These are phyloP conservation scores for Lasiodiplodia theobromae DNA, from an alignment of 2,329 filamentous ascomycete genomes.

Conservation along the genomic window DNA sequence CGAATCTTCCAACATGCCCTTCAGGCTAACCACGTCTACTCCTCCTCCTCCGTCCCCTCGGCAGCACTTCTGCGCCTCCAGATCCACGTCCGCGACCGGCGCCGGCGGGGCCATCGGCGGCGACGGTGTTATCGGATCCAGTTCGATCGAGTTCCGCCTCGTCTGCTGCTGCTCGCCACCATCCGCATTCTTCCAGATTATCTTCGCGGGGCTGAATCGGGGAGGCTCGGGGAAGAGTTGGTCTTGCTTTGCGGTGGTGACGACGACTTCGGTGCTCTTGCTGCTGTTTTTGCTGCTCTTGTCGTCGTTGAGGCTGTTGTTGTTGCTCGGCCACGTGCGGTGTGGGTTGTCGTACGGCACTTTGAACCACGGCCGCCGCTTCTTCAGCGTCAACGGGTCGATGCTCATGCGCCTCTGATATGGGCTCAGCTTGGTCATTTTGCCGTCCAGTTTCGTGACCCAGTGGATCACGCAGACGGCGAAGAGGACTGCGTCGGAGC, in stretches of 20 bases:
- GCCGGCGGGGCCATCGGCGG: neutral
- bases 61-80: neutral
- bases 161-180: neutral
- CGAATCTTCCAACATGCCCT: neutral
- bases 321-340: neutral
- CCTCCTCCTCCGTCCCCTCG: neutral
- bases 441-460: slow-evolving; percentile 6
- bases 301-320: neutral
- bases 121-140: neutral
- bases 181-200: too few species aligned
- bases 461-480: slow-evolving; percentile 4
- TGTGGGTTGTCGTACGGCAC: neutral
- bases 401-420: neutral
- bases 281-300: neutral
- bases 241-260: neutral
- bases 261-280: neutral
- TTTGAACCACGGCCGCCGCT: slow-evolving; percentile 1
- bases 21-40: neutral
- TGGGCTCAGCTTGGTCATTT: neutral
- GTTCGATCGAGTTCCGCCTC: neutral
- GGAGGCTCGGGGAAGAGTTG: neutral
- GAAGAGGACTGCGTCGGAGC: neutral
- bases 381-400: neutral
- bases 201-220: neutral
- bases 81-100: neutral